phyloP scores from a whole-genome alignment of 1,284 basidiomycete genomes.

The Ceratobasidium theobromae region DNA sequence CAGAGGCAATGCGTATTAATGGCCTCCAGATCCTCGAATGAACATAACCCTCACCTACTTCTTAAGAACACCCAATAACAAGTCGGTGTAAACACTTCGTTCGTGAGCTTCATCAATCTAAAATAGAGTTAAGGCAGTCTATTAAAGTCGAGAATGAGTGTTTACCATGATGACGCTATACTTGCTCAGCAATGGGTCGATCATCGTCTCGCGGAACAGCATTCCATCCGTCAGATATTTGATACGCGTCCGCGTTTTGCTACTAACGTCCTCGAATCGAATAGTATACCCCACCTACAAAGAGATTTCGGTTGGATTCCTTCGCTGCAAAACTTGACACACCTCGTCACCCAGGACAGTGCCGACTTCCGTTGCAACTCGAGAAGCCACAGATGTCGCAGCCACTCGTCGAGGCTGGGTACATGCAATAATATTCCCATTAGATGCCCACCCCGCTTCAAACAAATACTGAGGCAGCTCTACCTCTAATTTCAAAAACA shows the following conservation, averaged over 20 bases:
- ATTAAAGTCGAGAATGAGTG: conserved; percentile 20
- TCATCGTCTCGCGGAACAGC: conserved; percentile 91
- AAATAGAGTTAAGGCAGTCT: conserved; percentile 32
- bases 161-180: conserved; percentile 95
- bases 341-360: conserved; percentile 89
- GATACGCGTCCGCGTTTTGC: conserved; percentile 80
- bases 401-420: conserved; percentile 96
- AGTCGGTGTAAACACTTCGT: conserved; percentile 89
- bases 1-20: conserved; percentile 36
- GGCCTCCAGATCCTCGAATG: conserved; percentile 42
- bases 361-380: conserved; percentile 90
- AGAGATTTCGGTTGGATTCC: neutral
- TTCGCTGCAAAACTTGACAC: conserved; percentile 36
- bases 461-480: conserved; percentile 93
- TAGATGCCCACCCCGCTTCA: conserved; percentile 84
- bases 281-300: conserved; percentile 93
- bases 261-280: conserved; percentile 92
- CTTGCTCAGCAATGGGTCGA: conserved; percentile 82
- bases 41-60: conserved; percentile 55
- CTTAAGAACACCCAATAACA: conserved; percentile 89
- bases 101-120: conserved; percentile 98
- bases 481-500: conserved; percentile 41
- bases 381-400: conserved; percentile 87
- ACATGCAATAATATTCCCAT: conserved; percentile 79
- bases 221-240: conserved; percentile 98